phyloP scores from a whole-genome alignment of 257 asterid species.

The Solanum stenotomum region DNA sequence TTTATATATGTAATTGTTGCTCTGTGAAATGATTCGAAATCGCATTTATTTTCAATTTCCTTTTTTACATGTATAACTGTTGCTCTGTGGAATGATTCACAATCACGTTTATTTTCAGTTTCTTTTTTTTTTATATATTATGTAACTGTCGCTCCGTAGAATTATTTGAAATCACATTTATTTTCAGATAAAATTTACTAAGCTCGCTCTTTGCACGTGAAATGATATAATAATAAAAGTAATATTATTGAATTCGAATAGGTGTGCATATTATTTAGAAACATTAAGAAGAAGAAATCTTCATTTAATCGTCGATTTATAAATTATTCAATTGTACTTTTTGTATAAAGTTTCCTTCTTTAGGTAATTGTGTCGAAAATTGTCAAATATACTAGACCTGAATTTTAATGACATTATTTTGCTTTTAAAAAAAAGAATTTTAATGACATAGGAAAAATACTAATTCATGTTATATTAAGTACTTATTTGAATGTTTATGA shows the following conservation, averaged over 20 bases:
- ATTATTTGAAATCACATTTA: background rate
- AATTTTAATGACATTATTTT: background rate
- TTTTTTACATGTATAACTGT: background rate
- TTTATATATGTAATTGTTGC: background rate
- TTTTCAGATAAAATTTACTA: background rate
- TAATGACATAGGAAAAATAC: background rate
- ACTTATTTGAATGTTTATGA: background rate
- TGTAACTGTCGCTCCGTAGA: background rate
- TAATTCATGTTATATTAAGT: background rate
- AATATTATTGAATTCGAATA: background rate
- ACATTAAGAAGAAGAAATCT: background rate
- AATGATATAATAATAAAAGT: background rate
- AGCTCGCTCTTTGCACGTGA: background rate
- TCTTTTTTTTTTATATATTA: background rate
- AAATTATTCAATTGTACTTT: background rate
- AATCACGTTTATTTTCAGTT: background rate
- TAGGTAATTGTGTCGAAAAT: background rate
- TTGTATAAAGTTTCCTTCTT: background rate
- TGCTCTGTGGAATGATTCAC: rapidly evolving
- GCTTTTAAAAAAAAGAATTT: background rate
- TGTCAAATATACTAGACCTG: background rate
- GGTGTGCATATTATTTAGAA: background rate
- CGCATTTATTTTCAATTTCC: rapidly evolving
- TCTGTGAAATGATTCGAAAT: background rate
- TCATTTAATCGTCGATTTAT: background rate